A percentile compares a stretch with the other conserved stretches of the same genome.
These are phyloP conservation scores for Fusarium sp. DNA, from an alignment of 2,329 filamentous ascomycete species.

Conservation along the genomic window DNA sequence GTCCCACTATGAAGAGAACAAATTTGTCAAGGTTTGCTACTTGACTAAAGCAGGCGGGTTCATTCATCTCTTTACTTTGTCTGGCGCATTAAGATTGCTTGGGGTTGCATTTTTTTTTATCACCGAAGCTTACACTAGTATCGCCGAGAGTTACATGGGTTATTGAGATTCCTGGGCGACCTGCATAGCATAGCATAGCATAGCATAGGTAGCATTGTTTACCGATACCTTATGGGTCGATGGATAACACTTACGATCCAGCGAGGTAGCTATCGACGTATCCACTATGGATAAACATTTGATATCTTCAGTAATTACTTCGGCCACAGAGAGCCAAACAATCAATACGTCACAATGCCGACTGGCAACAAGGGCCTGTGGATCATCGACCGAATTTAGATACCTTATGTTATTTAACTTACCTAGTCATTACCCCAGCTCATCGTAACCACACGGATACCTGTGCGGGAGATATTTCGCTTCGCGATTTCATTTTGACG, in stretches of 20 bases:
- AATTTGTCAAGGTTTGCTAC: conserved; percentile 5
- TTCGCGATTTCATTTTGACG: background rate
- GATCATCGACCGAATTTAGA: background rate
- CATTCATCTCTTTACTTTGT: background rate
- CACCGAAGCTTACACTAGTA: conserved; percentile 6
- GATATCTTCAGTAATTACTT: background rate
- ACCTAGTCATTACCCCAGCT: background rate
- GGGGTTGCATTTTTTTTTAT: background rate
- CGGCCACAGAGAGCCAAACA: background rate
- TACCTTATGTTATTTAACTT: background rate
- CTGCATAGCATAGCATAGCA: background rate
- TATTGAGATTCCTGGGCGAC: background rate
- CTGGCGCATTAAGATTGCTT: conserved; percentile 1
- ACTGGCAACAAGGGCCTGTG: background rate
- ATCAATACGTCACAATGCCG: background rate
- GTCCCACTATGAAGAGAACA: conserved; percentile 12
- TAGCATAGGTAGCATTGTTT: no score
- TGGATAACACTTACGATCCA: background rate
- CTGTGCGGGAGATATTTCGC: conserved; percentile 6
- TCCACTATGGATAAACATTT: background rate
- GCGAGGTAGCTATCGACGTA: background rate
- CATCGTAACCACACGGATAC: no score
- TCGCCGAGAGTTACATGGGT: background rate
- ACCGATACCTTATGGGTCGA: background rate
- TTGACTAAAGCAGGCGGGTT: conserved; percentile 1